These are phyloP conservation scores for Yamadazyma ubonensis DNA, from an alignment of 805 yeast genomes.

Conservation along the genomic window DNA sequence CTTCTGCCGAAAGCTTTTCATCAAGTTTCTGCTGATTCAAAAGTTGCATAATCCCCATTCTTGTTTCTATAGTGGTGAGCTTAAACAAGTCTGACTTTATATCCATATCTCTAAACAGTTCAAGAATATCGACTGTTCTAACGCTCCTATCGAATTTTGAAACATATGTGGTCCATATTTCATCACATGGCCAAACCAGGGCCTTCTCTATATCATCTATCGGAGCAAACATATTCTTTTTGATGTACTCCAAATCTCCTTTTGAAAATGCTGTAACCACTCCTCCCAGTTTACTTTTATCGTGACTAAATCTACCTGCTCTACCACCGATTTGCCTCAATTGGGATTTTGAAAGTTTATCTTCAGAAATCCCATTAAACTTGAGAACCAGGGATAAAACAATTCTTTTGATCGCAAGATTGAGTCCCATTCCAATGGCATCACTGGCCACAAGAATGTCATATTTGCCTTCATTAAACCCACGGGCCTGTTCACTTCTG, in stretches of 20 bases:
- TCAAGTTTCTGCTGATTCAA: constrained; percentile 37
- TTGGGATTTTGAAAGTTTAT: constrained; percentile 57
- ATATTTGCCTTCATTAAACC: constrained; percentile 75
- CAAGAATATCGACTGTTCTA: constrained; percentile 7
- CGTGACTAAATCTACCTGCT: constrained; percentile 73
- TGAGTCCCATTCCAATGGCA: constrained; percentile 97
- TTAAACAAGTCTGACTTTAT: constrained; percentile 10
- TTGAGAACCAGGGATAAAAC: constrained; percentile 69
- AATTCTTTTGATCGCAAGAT: constrained; percentile 77
- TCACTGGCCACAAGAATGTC: constrained; percentile 93
- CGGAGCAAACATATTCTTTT: constrained; percentile 48
- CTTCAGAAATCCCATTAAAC: constrained; percentile 60
- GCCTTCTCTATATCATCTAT: constrained; percentile 58
- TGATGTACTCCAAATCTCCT: constrained; percentile 46
- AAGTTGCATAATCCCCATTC: constrained; percentile 21
- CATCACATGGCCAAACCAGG: constrained; percentile 76
- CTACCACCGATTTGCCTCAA: constrained; percentile 94
- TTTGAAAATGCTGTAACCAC: constrained; percentile 53
- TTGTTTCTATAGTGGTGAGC: constrained; percentile 12
- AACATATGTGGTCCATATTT: constrained; percentile 64
- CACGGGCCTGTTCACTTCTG: constrained; percentile 75
- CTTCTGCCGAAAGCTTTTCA: constrained; percentile 44
- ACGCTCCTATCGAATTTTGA: constrained; percentile 45
- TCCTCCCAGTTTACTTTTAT: constrained; percentile 39
- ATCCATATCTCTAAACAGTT: constrained; percentile 5